Base-by-base conservation (phyloP, 192 early-diverging fungal species). In the Linderina pennispora region DNA sequence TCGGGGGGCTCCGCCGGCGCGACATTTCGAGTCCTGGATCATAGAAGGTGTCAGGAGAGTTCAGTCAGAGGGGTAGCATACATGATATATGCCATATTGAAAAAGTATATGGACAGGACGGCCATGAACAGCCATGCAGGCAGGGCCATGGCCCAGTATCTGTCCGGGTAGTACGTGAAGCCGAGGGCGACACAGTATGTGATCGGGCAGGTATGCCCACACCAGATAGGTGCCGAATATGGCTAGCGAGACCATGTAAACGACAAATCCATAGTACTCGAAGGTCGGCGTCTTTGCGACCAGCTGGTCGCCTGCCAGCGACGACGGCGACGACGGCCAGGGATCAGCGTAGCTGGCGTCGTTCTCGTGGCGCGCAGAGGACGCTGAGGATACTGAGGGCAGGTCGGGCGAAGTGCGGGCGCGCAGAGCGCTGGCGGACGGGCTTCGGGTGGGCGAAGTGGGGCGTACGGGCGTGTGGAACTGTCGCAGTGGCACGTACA, bases 201-300 rank as follows among this genome's bases (percentile, higher is more conserved):
- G 61, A 41, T 92, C 85, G 6, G 90, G 87, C 14, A 90, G 57
- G 57, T 91, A 84, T 1, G 89, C 90, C 92, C 88, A 91, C 35
- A 83, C 45, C 11, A 92, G 50, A 42, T 90, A 90, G 53, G 88
- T 72, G 50, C 79, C 80, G 55, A 87, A 85, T 10, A 74, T 69
- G 10, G 86, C 80, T 50, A 86, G 80, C 3, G 90, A 87, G 3
- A 80, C 76, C 14, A 93, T 71, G 43, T 93, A 93, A 24, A 90
- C 60, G 0, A 86, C 87, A 65, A 93, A 93, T 15, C 90, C 90
- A 58, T 90, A 90, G 68, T 90, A 90, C 47, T 92, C 90, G 55
- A 82, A 84, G 0, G 83, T 78, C 11, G 86, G 86, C 9, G 81
- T 88, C 36, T 83, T 84, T 28, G 78, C 78, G 28, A 75, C 36